Evolutionary conservation across 1,284 basidiomycete genomes (phyloP).

Genomic region (Trichosporon faecale): DNA sequence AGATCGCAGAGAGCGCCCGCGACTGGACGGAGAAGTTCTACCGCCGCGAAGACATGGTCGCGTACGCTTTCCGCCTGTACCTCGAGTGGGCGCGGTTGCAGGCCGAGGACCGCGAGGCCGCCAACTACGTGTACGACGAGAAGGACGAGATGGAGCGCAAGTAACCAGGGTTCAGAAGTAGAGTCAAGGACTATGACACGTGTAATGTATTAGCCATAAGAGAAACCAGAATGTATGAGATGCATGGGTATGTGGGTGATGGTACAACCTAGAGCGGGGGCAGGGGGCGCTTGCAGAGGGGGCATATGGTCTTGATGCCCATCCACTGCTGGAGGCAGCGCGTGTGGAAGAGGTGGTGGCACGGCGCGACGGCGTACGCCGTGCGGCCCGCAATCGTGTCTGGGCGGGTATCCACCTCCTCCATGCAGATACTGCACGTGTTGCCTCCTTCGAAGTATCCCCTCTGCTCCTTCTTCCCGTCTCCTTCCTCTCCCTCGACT

Average conservation of each 20-base stretch:
- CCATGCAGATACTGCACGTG: slow-evolving; percentile 89
- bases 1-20: slow-evolving; percentile 49
- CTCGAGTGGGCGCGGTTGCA: slow-evolving; percentile 47
- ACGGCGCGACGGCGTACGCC: slow-evolving; percentile 77
- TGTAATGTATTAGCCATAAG: background rate
- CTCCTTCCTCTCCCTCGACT: slow-evolving; percentile 62
- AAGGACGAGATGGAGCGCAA: slow-evolving; percentile 27
- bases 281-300: slow-evolving; percentile 75
- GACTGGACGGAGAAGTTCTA: slow-evolving; percentile 50
- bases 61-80: slow-evolving; percentile 47
- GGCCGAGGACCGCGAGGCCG: slow-evolving; percentile 24
- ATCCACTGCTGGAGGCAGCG: slow-evolving; percentile 81
- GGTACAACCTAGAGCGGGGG: slow-evolving; percentile 62
- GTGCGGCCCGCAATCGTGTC: slow-evolving; percentile 38
- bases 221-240: background rate
- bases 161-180: background rate
- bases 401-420: slow-evolving; percentile 65
- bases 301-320: slow-evolving; percentile 87
- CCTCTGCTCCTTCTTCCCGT: slow-evolving; percentile 50
- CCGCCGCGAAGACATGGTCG: slow-evolving; percentile 48
- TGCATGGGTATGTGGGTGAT: background rate
- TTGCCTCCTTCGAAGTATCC: slow-evolving; percentile 58
- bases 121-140: slow-evolving; percentile 38
- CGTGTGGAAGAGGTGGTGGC: slow-evolving; percentile 84
- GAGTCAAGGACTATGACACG: background rate